Percentiles rank a stretch among this genome's conserved stretches.
These are phyloP conservation scores for Suillus clintonianus DNA, from an alignment of 768 basidiomycete genomes.

Conservation along the genomic window DNA sequence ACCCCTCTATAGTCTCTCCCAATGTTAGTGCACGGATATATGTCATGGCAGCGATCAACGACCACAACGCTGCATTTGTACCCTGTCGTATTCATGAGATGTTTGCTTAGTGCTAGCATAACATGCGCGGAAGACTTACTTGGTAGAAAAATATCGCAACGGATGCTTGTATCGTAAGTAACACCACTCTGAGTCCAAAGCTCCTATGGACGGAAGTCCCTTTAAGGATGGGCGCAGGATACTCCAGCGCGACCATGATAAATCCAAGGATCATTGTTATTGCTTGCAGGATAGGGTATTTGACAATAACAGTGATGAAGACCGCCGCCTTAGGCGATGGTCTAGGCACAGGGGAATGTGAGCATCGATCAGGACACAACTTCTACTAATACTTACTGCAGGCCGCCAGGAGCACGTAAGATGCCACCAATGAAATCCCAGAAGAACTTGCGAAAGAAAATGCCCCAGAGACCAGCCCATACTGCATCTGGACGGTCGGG, in stretches of 20 bases:
- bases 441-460: constrained; percentile 92
- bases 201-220: constrained; percentile 63
- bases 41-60: constrained; percentile 65
- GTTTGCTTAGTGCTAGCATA: background rate
- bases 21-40: constrained; percentile 66
- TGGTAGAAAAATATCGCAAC: constrained; percentile 75
- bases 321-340: constrained; percentile 59
- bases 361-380: background rate
- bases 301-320: constrained; percentile 77
- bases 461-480: constrained; percentile 79
- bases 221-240: constrained; percentile 63
- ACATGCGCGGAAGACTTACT: constrained; percentile 38
- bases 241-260: constrained; percentile 65
- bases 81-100: constrained; percentile 48
- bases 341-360: constrained; percentile 35
- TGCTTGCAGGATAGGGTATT: constrained; percentile 72
- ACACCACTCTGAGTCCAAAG: constrained; percentile 57
- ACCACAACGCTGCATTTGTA: constrained; percentile 81
- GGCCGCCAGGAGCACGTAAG: constrained; percentile 73
- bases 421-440: constrained; percentile 89
- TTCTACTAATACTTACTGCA: constrained; percentile 59
- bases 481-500: constrained; percentile 56
- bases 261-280: constrained; percentile 63
- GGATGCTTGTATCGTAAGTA: constrained; percentile 65
- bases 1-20: constrained; percentile 72